These are phyloP conservation scores for Bryoglossum gracile DNA, from an alignment of 495 filamentous ascomycete species.

Conservation along the genomic window DNA sequence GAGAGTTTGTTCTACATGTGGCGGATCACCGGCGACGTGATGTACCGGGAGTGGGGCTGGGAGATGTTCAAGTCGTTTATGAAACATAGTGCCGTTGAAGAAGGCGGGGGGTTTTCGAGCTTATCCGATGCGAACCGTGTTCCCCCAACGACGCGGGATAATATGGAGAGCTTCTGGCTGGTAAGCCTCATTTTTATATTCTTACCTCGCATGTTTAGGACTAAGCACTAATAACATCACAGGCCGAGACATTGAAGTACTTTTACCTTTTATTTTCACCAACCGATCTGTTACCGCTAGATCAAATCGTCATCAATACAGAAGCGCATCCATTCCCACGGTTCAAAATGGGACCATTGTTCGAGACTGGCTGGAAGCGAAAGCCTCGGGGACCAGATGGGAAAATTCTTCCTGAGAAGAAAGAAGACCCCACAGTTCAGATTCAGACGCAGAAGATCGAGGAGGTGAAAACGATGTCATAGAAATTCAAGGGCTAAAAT, in stretches of 20 bases:
- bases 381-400: slow-evolving; percentile 36
- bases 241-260: slow-evolving; percentile 97
- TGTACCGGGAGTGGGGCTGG: slow-evolving; percentile 96
- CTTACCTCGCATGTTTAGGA: slow-evolving; percentile 1
- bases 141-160: slow-evolving; percentile 60
- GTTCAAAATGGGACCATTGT: slow-evolving; percentile 56
- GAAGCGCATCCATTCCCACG: slow-evolving; percentile 88
- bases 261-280: slow-evolving; percentile 92
- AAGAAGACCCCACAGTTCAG: slow-evolving; percentile 4
- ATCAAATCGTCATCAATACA: slow-evolving; percentile 87
- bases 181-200: slow-evolving; percentile 36
- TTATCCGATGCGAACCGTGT: slow-evolving; percentile 65
- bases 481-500: not conserved
- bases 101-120: slow-evolving; percentile 75
- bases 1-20: slow-evolving; percentile 98
- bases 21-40: slow-evolving; percentile 87
- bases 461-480: slow-evolving; percentile 5
- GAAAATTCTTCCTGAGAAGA: slow-evolving; percentile 18
- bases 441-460: slow-evolving; percentile 10
- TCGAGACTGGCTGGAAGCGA: slow-evolving; percentile 84
- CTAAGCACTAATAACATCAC: slow-evolving; percentile 12
- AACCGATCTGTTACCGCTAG: slow-evolving; percentile 72
- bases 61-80: slow-evolving; percentile 93
- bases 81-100: slow-evolving; percentile 61
- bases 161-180: slow-evolving; percentile 96